phyloP scores from a whole-genome alignment of 192 early-diverging fungal species.

The Linnemannia hyalina region DNA sequence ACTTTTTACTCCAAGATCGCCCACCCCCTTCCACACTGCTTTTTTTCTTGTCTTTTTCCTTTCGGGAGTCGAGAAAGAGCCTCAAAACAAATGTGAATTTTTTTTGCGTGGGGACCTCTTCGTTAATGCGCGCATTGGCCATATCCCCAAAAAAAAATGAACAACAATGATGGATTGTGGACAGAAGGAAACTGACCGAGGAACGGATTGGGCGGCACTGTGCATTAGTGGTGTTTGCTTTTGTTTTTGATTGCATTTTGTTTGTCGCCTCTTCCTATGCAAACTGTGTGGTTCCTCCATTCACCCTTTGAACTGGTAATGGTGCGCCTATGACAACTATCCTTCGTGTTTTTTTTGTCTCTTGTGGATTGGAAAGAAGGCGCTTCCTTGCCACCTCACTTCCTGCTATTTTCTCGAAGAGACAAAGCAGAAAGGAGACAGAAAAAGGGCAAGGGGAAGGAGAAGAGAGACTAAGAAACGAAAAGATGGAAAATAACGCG shows the following conservation, averaged over 20 bases:
- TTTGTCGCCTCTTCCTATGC: background rate
- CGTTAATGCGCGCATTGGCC: conserved; percentile 5
- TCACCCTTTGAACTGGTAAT: background rate
- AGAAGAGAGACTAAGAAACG: background rate
- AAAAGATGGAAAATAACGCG: background rate
- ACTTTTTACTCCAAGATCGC: background rate
- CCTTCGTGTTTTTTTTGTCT: background rate
- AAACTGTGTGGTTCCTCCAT: background rate
- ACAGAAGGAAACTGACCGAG: background rate
- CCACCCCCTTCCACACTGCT: background rate
- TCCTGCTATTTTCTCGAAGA: background rate
- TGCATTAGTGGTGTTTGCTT: background rate
- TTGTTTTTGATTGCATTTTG: background rate
- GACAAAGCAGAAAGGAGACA: background rate
- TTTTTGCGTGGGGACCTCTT: conserved; percentile 1
- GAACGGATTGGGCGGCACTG: background rate
- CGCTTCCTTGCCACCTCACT: background rate
- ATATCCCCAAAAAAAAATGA: conserved; percentile 7
- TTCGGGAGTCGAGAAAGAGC: background rate
- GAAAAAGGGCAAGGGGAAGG: background rate
- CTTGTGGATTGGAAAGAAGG: background rate
- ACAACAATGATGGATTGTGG: background rate
- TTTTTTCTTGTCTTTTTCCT: background rate
- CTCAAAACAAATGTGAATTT: background rate
- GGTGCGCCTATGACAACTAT: background rate